Conservation (phyloP, 2,329 filamentous ascomycete species). For the Claviceps citrina region DNA sequence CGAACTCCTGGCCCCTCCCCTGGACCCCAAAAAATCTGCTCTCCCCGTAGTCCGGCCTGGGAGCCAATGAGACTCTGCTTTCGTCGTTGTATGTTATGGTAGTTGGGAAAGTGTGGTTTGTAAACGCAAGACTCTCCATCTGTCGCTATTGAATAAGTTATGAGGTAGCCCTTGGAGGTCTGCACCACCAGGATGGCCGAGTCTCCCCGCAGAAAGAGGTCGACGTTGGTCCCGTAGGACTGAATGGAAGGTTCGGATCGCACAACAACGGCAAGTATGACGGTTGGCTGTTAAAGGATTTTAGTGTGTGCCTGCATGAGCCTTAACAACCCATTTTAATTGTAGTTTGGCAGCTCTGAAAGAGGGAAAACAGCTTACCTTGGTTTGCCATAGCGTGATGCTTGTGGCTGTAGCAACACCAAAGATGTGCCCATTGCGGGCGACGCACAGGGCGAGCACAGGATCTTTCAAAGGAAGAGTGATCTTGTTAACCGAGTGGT, state of each 20-base stretch:
- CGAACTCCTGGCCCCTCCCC: slow-evolving; percentile 71
- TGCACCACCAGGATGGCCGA: slow-evolving; percentile 84
- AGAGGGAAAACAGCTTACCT: slow-evolving; percentile 37
- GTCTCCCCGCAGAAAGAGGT: slow-evolving; percentile 77
- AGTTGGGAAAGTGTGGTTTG: slow-evolving; percentile 61
- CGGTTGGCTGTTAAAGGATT: slow-evolving; percentile 53
- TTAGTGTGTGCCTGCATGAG: neutral
- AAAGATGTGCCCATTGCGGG: slow-evolving; percentile 68
- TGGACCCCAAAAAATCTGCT: slow-evolving; percentile 54
- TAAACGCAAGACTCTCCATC: slow-evolving; percentile 75
- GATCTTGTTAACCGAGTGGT: slow-evolving; percentile 13
- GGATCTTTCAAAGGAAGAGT: slow-evolving; percentile 40
- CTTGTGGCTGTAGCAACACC: slow-evolving; percentile 73
- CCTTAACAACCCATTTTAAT: neutral
- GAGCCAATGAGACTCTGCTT: slow-evolving; percentile 46
- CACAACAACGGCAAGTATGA: slow-evolving; percentile 69
- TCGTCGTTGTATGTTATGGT: slow-evolving; percentile 45
- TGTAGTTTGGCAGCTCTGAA: neutral
- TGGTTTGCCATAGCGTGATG: slow-evolving; percentile 92
- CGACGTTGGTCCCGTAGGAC: slow-evolving; percentile 72
- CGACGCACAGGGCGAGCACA: slow-evolving; percentile 60
- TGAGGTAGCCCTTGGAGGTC: slow-evolving; percentile 71
- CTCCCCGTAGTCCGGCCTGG: slow-evolving; percentile 37
- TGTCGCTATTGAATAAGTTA: slow-evolving; percentile 83
- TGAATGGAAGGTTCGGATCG: slow-evolving; percentile 66